phyloP scores from a whole-genome alignment of 805 yeast species.

The Hanseniaspora nectarophila region DNA sequence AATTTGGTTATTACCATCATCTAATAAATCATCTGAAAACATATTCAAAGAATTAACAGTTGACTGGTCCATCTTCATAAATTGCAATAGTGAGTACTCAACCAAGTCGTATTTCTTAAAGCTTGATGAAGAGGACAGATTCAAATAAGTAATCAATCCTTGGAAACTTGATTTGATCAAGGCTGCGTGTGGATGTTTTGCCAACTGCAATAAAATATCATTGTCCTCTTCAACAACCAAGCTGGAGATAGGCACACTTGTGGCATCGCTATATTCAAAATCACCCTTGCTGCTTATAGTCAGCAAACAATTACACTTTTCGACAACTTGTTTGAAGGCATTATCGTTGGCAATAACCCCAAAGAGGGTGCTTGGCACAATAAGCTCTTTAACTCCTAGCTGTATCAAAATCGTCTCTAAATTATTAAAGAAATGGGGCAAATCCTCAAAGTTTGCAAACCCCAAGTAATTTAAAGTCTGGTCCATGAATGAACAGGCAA shows the following conservation, averaged over 20 bases:
- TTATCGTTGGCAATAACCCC: slow-evolving; percentile 33
- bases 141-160: slow-evolving; percentile 60
- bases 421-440: slow-evolving; percentile 54
- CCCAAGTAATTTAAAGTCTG: slow-evolving; percentile 54
- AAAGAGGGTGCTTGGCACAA: slow-evolving; percentile 39
- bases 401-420: slow-evolving; percentile 79
- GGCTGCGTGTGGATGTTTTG: slow-evolving; percentile 14
- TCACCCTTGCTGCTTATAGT: slow-evolving; percentile 47
- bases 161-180: slow-evolving; percentile 13
- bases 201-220: slow-evolving; percentile 8
- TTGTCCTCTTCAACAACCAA: slow-evolving; percentile 42
- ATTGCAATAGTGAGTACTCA: slow-evolving; percentile 62
- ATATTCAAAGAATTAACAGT: slow-evolving; percentile 80
- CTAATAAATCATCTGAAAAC: slow-evolving; percentile 40
- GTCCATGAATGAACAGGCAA: slow-evolving; percentile 76
- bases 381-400: slow-evolving; percentile 74
- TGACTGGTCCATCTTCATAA: slow-evolving; percentile 81
- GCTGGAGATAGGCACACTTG: slow-evolving; percentile 55
- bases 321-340: slow-evolving; percentile 59
- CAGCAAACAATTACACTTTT: slow-evolving; percentile 64
- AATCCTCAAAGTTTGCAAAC: slow-evolving; percentile 79
- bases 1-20: slow-evolving; percentile 25
- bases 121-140: slow-evolving; percentile 33
- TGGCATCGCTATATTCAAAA: slow-evolving; percentile 57
- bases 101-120: slow-evolving; percentile 46